These are phyloP conservation scores for Rhododendron mucronatum DNA, from an alignment of 148 eudicot genomes.

Conservation along the genomic window DNA sequence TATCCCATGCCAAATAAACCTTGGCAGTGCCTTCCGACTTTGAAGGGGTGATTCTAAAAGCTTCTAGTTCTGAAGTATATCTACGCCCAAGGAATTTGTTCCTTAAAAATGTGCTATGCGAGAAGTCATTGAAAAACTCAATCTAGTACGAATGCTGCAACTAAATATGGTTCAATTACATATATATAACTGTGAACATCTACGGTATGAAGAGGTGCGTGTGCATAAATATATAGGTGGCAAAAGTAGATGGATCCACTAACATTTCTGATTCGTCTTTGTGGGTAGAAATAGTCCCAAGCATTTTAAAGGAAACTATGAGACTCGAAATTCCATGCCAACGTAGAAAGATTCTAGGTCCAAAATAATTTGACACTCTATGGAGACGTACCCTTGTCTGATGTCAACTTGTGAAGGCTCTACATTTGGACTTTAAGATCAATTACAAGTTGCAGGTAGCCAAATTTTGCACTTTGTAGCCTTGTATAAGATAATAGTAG, in stretches of 20 bases:
- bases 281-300: neutral
- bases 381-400: neutral
- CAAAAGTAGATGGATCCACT: neutral
- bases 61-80: neutral
- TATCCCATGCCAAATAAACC: slow-evolving; percentile 1
- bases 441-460: neutral
- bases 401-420: neutral
- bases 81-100: neutral
- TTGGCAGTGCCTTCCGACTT: neutral
- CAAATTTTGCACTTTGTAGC: neutral
- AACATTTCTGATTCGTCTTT: neutral
- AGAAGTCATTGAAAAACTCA: neutral
- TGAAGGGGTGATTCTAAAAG: neutral
- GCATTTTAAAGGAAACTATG: neutral
- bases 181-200: neutral
- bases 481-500: neutral
- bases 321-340: neutral
- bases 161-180: neutral
- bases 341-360: neutral
- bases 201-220: neutral
- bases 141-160: neutral
- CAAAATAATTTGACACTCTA: neutral
- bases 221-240: neutral
- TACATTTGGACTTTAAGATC: neutral
- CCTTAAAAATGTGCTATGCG: neutral